Base-by-base conservation (phyloP, 805 yeast genomes). In the Blastobotrys mokoenaii region DNA sequence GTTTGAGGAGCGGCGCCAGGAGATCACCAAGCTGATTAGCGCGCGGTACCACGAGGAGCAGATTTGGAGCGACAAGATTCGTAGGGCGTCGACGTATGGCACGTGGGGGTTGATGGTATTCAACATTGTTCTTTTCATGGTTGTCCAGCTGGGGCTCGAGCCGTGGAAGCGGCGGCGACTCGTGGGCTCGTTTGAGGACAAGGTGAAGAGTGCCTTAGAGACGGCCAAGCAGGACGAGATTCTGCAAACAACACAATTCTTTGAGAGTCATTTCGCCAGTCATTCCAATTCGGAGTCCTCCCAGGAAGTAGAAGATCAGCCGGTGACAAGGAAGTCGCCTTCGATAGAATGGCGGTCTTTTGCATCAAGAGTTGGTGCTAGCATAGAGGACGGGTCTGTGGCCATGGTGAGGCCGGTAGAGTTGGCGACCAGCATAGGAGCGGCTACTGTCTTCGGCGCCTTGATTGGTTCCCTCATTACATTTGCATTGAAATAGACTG, bases 11-110 rank as follows among this genome's bases (percentile, higher is more conserved):
- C 63, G 81, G 15, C 90, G 84, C 53, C 73, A 78, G 45, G 76
- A 73, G 46, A 65, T 88, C 40, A 80, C 87, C 14, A 80, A 80
- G 46, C 81, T 85, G 48, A 93, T 93, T 14, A 69, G 90, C 57
- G 80, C 88, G 1, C 70, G 97, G 54, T 93, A 93, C 57, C 96
- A 90, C 51, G 97, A 93, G 61, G 99, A 93, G 58, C 97, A 93
- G 63, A 79, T 93, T 6, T 93, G 98, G 97, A 86, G 96, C 1
- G 98, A 93, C 65, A 89, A 89, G 63, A 93, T 93, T 48, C 71
- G 98, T 49, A 76, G 89, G 52, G 87, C 95, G 3, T 85, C 96
- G 4, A 89, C 97, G 0, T 93, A 96, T 95, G 98, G 97, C 2
- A 93, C 99, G 0, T 79, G 93, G 73, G 67, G 81, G 3, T 70